phyloP scores from a whole-genome alignment of 2,329 filamentous ascomycete species.

The Geosmithia morbida region DNA sequence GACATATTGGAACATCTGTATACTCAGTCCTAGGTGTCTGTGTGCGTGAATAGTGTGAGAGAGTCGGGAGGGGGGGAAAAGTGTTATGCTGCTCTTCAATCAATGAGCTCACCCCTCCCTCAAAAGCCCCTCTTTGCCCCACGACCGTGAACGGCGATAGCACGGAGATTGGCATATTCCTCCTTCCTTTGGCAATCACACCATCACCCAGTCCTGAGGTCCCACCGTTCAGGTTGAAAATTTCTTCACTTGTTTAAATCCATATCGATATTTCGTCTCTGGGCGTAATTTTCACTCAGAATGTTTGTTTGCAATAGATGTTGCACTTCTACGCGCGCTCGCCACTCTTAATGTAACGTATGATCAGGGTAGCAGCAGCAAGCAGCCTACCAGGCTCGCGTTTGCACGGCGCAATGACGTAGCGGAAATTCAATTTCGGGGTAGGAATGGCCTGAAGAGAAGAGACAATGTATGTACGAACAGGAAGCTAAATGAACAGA shows the following conservation, averaged over 20 bases:
- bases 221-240: too few relatives aligned
- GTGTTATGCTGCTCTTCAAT: background rate
- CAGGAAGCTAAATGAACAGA: background rate
- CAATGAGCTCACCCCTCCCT: background rate
- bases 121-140: background rate
- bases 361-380: background rate
- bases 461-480: background rate
- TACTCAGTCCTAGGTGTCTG: background rate
- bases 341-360: background rate
- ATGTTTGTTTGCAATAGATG: background rate
- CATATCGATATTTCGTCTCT: background rate
- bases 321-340: background rate
- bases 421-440: background rate
- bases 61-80: background rate
- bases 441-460: background rate
- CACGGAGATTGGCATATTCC: background rate
- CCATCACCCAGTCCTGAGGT: background rate
- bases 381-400: background rate
- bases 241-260: too few relatives aligned
- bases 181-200: background rate
- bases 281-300: background rate
- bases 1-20: constrained; percentile 22
- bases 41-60: background rate
- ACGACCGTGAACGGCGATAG: background rate
- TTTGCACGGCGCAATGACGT: background rate